A percentile compares a stretch with the other conserved stretches of the same genome.
These are phyloP conservation scores for Chloropicon primus DNA, from an alignment of 139 green algal species.

Conservation along the genomic window DNA sequence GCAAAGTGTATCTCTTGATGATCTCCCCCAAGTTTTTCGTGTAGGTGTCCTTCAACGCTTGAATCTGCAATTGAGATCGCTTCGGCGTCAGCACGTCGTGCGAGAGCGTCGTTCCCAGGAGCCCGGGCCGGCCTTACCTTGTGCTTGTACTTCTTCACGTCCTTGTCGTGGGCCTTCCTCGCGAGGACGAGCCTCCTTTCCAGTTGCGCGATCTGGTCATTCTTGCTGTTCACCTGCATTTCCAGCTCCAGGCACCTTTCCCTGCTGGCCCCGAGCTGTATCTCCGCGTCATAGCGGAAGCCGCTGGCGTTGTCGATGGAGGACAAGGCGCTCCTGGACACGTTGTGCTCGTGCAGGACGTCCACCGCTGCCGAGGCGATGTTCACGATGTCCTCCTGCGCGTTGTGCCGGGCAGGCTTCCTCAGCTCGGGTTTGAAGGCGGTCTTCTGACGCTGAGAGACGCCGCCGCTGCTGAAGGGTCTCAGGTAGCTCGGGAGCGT, in stretches of 20 bases:
- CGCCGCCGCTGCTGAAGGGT: neutral
- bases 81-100: too few species aligned
- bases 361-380: neutral
- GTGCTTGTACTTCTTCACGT: neutral
- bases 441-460: neutral
- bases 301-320: neutral
- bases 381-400: neutral
- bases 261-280: neutral
- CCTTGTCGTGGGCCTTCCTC: neutral
- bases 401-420: too few species aligned
- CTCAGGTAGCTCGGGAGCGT: neutral
- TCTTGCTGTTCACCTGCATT: neutral
- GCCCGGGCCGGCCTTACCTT: neutral
- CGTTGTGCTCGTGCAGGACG: neutral
- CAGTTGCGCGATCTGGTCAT: neutral
- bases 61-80: neutral
- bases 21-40: neutral
- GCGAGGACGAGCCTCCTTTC: neutral
- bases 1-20: neutral
- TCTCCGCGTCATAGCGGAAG: neutral
- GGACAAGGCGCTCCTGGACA: neutral
- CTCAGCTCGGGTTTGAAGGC: neutral
- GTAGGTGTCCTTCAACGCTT: neutral
- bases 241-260: neutral
- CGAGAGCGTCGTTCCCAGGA: too few species aligned